Conservation (phyloP, 1,284 basidiomycete genomes). For the Inonotus obliquus region DNA sequence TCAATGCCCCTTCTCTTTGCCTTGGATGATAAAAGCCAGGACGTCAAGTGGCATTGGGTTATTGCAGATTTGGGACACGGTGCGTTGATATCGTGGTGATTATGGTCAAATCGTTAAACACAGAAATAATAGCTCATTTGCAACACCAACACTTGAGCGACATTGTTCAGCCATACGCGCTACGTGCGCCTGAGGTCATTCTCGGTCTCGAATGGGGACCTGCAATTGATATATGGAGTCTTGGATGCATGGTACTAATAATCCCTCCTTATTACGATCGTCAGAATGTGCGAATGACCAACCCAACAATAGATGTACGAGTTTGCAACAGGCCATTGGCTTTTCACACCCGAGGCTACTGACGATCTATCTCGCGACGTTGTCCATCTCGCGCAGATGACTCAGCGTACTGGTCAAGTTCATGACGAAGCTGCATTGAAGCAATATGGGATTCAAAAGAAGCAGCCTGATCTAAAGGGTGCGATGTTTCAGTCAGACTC, state of each 20-base stretch:
- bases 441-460: neutral
- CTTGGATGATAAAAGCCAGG: no score
- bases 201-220: slow-evolving; percentile 30
- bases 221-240: slow-evolving; percentile 33
- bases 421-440: slow-evolving; percentile 15
- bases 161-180: slow-evolving; percentile 29
- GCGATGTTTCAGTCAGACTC: neutral
- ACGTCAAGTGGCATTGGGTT: neutral
- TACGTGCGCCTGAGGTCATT: slow-evolving; percentile 35
- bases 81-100: neutral
- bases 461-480: neutral
- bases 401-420: slow-evolving; percentile 20
- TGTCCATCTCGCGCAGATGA: slow-evolving; percentile 27
- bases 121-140: slow-evolving; percentile 16
- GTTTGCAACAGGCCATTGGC: neutral
- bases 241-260: slow-evolving; percentile 32
- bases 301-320: slow-evolving; percentile 3
- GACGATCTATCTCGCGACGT: slow-evolving; percentile 22
- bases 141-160: slow-evolving; percentile 16
- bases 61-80: slow-evolving; percentile 10
- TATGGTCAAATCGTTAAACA: neutral
- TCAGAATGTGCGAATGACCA: neutral
- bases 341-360: slow-evolving; percentile 16
- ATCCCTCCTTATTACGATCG: neutral
- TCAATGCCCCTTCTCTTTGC: neutral